Base-by-base conservation (phyloP, 768 basidiomycete species). In the Clitopilus hobsonii region DNA sequence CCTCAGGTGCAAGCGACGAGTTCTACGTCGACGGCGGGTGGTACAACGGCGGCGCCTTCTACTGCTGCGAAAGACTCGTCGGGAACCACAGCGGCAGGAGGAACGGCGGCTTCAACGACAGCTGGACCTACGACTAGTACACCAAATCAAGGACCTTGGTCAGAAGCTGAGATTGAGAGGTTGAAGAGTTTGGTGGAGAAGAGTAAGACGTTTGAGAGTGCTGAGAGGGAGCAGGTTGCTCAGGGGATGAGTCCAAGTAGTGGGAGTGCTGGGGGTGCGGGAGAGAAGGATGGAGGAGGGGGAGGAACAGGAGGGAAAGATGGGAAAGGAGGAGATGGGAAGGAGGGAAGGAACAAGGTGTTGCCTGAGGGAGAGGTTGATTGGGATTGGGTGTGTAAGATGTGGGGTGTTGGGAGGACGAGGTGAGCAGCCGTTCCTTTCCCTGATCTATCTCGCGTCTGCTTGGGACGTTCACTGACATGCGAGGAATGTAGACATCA, bases 251-350 rank as follows among this genome's bases (percentile, higher is more conserved):
- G n/a, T n/a, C n/a, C n/a, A n/a, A n/a, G n/a, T n/a, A n/a, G n/a
- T n/a, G 66, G 24, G 74, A 64, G 14, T 65, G 74, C 3, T 74
- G 77, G 52, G 30, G 81, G 83, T 10, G 85, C 87, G 55, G 84
- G 86, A 38, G 86, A 88, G 50, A 92, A 90, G 90, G 89, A 91
- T 66, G 82, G 84, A 72, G 78, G 91, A 22, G 82, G 85, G 49
- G 74, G 74, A 49, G 80, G 87, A 61, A 91, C 87, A 84, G 90
- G 90, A 4, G 79, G 79, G 58, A n/a, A n/a, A n/a, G n/a, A n/a
- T n/a, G n/a, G n/a, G n/a, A n/a, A n/a, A n/a, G n/a, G n/a, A n/a
- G n/a, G n/a, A n/a, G n/a, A n/a, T n/a, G n/a, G n/a, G n/a, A n/a
- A n/a, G 81, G 81, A 36, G 77, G 90, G 53, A 85, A 91, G 53